Evolutionary conservation across 371 early-diverging fungal genomes (phyloP), one percentile per base, ranked within the genome.

Genomic region (Mucor saturninus): DNA sequence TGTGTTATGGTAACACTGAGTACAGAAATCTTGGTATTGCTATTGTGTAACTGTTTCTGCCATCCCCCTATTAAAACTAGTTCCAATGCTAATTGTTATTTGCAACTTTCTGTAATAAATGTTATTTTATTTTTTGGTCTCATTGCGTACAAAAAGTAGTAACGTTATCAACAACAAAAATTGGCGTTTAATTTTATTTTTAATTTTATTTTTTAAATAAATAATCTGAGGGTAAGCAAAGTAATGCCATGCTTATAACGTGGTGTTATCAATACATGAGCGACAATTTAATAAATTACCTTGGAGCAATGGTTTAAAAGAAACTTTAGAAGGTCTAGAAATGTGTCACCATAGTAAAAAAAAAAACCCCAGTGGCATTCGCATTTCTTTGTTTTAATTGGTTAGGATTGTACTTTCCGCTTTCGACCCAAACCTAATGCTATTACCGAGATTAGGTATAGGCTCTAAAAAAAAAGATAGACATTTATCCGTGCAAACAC

Each of bases 271-370:
- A 26, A 26, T 21, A 21, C 21, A 21, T n/a, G 21, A 26, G 48
- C 8, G n/a, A 46, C 48, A 42, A 42, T 42, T 46, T 14, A 50
- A 21, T 46, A 46, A 46, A 46, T 21, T 46, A 43, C 43, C 43
- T 35, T 35, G 8, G 35, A 35, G 35, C n/a, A 42, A 42, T 42
- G 11, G 43, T 11, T 40, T n/a, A 51, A 62, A 62, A 55, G 54
- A 61, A 61, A 46, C 32, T 55, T 42, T 51, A 61, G 66, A 66
- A 66, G 42, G 49, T 52, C 32, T 50, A 56, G 66, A 66, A 66
- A 37, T 55, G 66, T 66, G 54, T 61, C 49, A 66, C 66, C 55
- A 54, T 9, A 60, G 28, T 30, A 2, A 28, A 11, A 26, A 26
- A 21, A 21, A 46, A n/a, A n/a, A 46, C 1, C 43, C 15, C 15